Base-by-base conservation (phyloP, 768 basidiomycete species). In the Tremella mesenterica region DNA sequence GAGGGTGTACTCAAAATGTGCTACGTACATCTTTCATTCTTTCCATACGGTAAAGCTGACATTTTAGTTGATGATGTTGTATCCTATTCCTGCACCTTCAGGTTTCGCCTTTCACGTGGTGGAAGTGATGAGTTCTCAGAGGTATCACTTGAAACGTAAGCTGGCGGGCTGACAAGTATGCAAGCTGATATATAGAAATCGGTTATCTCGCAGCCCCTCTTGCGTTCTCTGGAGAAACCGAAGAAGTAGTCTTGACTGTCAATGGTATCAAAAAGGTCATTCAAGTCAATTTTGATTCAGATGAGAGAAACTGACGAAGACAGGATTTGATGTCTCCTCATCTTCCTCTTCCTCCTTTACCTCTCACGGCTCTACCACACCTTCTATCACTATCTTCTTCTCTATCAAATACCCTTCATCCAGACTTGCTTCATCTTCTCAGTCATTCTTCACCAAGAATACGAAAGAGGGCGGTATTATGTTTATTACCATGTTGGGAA, bases 91-190 rank as follows among this genome's bases (percentile, higher is more conserved):
- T 86, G 76, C 95, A 86, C 72, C 74, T 83, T 81, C 82, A 54
- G 95, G 90, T 83, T 92, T 92, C 41, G 88, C 95, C 7, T 99
- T 99, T 66, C 84, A 93, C 72, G 86, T 99, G 49, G 85, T 97
- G 5, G 95, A 99, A 70, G 90, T 93, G 72, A 99, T 99, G 95
- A 90, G 90, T 31, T 91, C 90, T 3, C 77, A 85, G 3, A 84
- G 84, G 69, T 81, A 85, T 60, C 92, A 97, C 74, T 79, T 97
- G 60, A 99, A 99, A 78, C 72, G 71, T 73, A 38, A 57, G 71
- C 60, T 39, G 31, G 25, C n/a, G 12, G 26, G 7, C 36, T 44
- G 39, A 21, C 3, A 50, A 47, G 20, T 29, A 10, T 9, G 23
- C 20, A 23, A 44, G 48, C 54, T 29, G 20, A 12, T 14, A 1